Base-by-base conservation (phyloP, 768 basidiomycete genomes). In the Boletus vermiculosoides region DNA sequence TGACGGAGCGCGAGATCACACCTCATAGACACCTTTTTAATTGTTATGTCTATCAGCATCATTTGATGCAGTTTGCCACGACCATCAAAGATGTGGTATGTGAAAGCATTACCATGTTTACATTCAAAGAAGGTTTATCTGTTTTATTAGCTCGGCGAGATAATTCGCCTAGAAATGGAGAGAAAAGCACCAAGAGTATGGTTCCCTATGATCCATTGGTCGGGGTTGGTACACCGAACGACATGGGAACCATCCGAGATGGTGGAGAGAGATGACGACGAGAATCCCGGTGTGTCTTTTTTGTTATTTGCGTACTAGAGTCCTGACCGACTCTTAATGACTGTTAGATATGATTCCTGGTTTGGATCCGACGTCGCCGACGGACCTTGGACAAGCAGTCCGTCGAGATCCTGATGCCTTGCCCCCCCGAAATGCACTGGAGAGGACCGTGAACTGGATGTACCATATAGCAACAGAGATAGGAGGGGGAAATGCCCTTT, bases 371-470 rank as follows among this genome's bases (percentile, higher is more conserved):
- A 68, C 69, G 10, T 61, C 67, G 46, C 64, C 71, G 37, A 66
- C 76, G 2, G 86, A 88, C 62, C 76, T 90, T 0, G 86, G 84
- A 4, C 62, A 77, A 37, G 80, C 88, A 1, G 70, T 74, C 16
- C 75, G 78, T 4, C 77, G 89, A 28, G 88, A 92, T 70, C 88
- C 89, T 0, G 89, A 92, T 66, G 88, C 86, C 0, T 69, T 90
- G 0, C 88, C 90, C 1, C 89, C 90, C 0, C 66, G 76, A 2
- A 90, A 88, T 60, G 48, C 59, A 2, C 70, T 88, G 33, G 87
- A 90, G 65, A 71, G 64, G 39, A 55, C 78, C 1, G 77, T 83
- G 78, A 77, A 76, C 45, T 63, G 71, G 52, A 2, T 83, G 2
- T 83, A 86, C 65, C 61, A 72, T 15, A 57, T 70, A 2, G 58